A percentile compares a stretch with the other conserved stretches of the same genome.
Conservation (phyloP, 2,329 filamentous ascomycete species). For the Cladophialophora psammophila region DNA sequence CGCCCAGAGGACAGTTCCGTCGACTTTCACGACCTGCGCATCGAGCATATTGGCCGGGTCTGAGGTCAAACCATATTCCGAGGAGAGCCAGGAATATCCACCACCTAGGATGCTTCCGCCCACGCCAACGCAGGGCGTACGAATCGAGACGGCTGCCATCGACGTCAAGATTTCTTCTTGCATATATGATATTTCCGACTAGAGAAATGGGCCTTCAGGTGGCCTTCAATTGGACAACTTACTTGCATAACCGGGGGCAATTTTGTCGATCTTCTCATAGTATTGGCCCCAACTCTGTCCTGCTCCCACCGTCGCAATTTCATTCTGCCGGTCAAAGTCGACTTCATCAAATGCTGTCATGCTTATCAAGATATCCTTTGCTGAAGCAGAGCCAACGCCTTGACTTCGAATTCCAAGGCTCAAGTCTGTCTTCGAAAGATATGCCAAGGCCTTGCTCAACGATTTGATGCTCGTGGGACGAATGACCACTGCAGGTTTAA, state of each 20-base stretch:
- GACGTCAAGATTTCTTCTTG: not conserved
- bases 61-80: conserved; percentile 16
- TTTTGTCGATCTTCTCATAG: conserved; percentile 20
- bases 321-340: conserved; percentile 7
- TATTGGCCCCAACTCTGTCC: conserved; percentile 17
- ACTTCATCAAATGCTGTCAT: conserved; percentile 13
- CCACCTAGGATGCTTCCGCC: conserved; percentile 16
- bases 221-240: not conserved
- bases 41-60: conserved; percentile 18
- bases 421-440: conserved; percentile 13
- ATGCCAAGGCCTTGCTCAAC: conserved; percentile 13
- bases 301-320: conserved; percentile 10
- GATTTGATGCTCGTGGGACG: conserved; percentile 9
- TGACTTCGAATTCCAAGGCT: conserved; percentile 13
- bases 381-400: conserved; percentile 16
- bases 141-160: conserved; percentile 3
- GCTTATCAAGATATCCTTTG: conserved; percentile 17
- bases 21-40: conserved; percentile 18
- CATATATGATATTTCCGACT: not conserved
- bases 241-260: conserved; percentile 14
- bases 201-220: not conserved
- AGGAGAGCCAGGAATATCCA: conserved; percentile 19
- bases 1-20: conserved; percentile 14
- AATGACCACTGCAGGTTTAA: conserved; percentile 8
- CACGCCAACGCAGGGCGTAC: conserved; percentile 14